phyloP scores from a whole-genome alignment of 2,329 filamentous ascomycete genomes.

The Ophiostoma sp. region DNA sequence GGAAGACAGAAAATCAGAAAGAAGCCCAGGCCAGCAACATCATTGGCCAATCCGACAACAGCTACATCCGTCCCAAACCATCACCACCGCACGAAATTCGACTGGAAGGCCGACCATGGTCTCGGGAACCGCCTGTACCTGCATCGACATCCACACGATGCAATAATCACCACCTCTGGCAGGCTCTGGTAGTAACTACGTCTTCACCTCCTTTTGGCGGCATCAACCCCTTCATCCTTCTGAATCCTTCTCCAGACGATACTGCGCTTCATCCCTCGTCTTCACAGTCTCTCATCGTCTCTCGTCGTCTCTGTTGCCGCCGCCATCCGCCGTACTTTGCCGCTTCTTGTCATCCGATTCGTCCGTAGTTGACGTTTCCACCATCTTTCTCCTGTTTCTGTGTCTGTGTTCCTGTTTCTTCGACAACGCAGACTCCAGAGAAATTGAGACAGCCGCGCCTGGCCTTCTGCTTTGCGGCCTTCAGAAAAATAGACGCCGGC shows the following conservation, averaged over 20 bases:
- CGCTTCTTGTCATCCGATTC: constrained; percentile 7
- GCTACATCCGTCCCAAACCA: not conserved
- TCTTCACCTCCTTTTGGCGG: not conserved
- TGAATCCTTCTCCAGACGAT: not conserved
- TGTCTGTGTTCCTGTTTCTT: not conserved
- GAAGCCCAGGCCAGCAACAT: not conserved
- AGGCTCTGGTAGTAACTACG: not conserved
- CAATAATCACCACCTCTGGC: not conserved
- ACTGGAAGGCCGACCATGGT: not conserved
- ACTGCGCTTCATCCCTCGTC: not conserved
- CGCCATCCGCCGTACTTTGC: not conserved
- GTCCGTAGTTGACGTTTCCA: not conserved
- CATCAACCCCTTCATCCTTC: not conserved
- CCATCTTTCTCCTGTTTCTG: not conserved
- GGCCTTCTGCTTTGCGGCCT: not conserved
- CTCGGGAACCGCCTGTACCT: constrained; percentile 14
- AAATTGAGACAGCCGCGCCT: constrained; percentile 2
- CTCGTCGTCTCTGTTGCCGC: constrained; percentile 1
- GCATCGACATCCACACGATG: not conserved
- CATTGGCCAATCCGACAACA: constrained; percentile 5
- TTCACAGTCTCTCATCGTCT: not conserved
- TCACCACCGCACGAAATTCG: not conserved
- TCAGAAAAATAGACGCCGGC: constrained; percentile 6
- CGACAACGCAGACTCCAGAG: not conserved
- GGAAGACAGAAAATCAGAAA: not conserved